These are phyloP conservation scores for Xylariomycetidae sp. DNA, from an alignment of 2,329 filamentous ascomycete species.

Conservation along the genomic window DNA sequence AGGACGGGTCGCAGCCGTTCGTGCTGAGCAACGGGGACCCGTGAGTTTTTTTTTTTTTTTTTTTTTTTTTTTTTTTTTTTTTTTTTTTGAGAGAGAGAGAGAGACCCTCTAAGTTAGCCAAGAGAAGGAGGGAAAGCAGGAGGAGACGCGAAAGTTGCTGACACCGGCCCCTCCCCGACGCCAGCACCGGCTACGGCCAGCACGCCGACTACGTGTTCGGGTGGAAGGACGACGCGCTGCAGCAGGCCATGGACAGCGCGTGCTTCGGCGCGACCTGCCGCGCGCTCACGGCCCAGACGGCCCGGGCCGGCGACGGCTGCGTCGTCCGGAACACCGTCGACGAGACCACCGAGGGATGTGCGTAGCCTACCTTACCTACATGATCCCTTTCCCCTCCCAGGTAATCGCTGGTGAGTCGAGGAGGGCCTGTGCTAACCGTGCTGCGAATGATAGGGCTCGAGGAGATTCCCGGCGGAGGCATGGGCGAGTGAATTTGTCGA, in stretches of 20 bases:
- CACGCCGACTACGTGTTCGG: conserved; percentile 22
- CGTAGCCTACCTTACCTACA: conserved; percentile 4
- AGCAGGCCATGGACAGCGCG: conserved; percentile 17
- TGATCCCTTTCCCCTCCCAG: too few relatives aligned
- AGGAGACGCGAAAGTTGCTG: too few relatives aligned
- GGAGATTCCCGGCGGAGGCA: conserved; percentile 11
- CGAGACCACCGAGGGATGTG: conserved; percentile 21
- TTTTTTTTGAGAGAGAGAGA: too few relatives aligned
- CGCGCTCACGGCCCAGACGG: conserved; percentile 14
- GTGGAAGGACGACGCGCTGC: conserved; percentile 18
- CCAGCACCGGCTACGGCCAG: conserved; percentile 19
- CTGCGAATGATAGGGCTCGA: conserved; percentile 6
- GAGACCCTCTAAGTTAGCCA: background rate
- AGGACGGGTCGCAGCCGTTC: conserved; percentile 17
- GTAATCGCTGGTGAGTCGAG: background rate
- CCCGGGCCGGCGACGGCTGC: conserved; percentile 12
- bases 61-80: too few relatives aligned
- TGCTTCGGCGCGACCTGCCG: conserved; percentile 20
- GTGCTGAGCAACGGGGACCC: conserved; percentile 18
- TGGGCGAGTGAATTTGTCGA: too few relatives aligned
- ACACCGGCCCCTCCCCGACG: too few relatives aligned
- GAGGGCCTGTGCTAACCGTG: conserved; percentile 3
- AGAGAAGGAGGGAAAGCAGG: too few relatives aligned
- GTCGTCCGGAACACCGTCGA: conserved; percentile 18
- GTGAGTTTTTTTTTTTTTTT: conserved; percentile 8